phyloP scores from a whole-genome alignment of 352 stramenopile species.

The Phytophthora ohioensis region DNA sequence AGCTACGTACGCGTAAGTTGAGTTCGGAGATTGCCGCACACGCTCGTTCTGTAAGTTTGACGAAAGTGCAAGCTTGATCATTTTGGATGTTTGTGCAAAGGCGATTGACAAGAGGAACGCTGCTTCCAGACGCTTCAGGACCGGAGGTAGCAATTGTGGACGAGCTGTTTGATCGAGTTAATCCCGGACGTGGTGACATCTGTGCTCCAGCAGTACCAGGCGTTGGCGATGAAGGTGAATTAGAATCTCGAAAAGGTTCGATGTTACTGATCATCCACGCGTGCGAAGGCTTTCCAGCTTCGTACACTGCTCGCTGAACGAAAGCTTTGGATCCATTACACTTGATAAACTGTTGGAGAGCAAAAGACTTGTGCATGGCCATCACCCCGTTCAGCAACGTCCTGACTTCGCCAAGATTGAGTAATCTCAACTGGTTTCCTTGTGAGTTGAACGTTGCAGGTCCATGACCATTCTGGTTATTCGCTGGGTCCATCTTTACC shows the following conservation, averaged over 20 bases:
- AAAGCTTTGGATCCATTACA: constrained; percentile 82
- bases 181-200: constrained; percentile 15
- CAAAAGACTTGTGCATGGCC: constrained; percentile 71
- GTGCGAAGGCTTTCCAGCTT: constrained; percentile 61
- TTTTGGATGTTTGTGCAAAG: constrained; percentile 72
- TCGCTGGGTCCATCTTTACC: constrained; percentile 26
- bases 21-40: constrained; percentile 74
- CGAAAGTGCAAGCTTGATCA: constrained; percentile 78
- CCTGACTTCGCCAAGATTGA: constrained; percentile 72
- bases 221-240: constrained; percentile 10
- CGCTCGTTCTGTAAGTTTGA: constrained; percentile 80
- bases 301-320: constrained; percentile 71
- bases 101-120: constrained; percentile 52
- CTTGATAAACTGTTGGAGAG: constrained; percentile 74
- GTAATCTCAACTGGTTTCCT: constrained; percentile 73
- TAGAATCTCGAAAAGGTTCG: constrained; percentile 51
- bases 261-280: constrained; percentile 89
- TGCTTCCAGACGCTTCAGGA: constrained; percentile 12
- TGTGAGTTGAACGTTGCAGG: constrained; percentile 43
- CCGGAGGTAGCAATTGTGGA: constrained; percentile 13
- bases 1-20: constrained; percentile 62
- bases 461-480: constrained; percentile 12
- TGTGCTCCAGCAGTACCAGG: constrained; percentile 16
- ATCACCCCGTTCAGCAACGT: constrained; percentile 72
- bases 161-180: constrained; percentile 25